Evolutionary conservation across 345 rosid species (phyloP).

Genomic region (Physaria fendleri): DNA sequence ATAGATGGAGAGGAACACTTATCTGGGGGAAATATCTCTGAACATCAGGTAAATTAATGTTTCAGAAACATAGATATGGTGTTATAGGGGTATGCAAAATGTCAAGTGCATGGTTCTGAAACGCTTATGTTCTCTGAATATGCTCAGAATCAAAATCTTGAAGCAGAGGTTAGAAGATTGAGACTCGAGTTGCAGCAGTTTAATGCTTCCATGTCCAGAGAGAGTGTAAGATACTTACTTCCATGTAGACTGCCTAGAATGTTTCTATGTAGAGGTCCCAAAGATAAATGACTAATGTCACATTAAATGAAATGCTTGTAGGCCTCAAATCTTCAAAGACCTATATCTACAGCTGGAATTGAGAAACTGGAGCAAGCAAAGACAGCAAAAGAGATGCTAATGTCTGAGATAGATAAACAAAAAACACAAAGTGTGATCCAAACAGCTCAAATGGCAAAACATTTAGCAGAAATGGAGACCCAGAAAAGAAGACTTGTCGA

Average conservation of each 20-base stretch:
- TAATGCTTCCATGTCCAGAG: conserved; percentile 37
- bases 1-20: conserved; percentile 17
- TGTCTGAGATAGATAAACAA: conserved; percentile 41
- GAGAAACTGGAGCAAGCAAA: conserved; percentile 33
- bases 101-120: conserved; percentile 10
- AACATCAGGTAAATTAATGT: conserved; percentile 20
- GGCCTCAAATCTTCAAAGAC: conserved; percentile 36
- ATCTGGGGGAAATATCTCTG: conserved; percentile 9
- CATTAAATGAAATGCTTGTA: conserved; percentile 21
- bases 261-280: neutral
- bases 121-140: conserved; percentile 9
- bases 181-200: conserved; percentile 50
- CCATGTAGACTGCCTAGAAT: neutral
- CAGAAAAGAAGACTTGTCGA: too few relatives aligned
- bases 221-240: conserved; percentile 39
- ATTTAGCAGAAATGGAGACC: too few relatives aligned
- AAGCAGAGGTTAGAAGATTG: conserved; percentile 49
- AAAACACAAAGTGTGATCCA: conserved; percentile 35
- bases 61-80: neutral
- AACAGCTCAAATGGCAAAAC: too few relatives aligned
- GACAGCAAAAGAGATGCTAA: conserved; percentile 36
- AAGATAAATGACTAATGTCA: conserved; percentile 18
- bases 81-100: neutral
- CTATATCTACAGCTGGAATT: conserved; percentile 30
- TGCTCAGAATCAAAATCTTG: conserved; percentile 36